Evolutionary conservation across 768 basidiomycete genomes (phyloP), one percentile per base, ranked within the genome.

Genomic region (Dendrothele bispora): DNA sequence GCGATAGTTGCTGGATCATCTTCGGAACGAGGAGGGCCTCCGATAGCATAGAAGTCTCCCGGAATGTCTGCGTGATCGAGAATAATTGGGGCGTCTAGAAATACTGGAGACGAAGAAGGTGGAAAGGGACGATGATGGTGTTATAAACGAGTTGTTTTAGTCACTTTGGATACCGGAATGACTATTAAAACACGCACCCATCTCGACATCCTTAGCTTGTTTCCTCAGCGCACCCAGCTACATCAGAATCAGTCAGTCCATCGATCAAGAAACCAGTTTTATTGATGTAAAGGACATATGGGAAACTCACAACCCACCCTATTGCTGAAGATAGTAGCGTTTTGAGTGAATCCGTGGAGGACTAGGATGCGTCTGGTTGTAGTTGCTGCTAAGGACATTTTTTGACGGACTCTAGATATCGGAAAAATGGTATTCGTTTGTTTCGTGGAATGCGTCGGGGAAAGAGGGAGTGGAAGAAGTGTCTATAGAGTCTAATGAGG

Each of bases 291-390:
- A 34, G 44, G 11, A 21, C 48, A 38, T 49, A 21, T 25, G 21
- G 14, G 20, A 25, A 32, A 32, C 10, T 42, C 37, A 25, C 25
- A 39, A 51, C 79, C 64, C 50, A 88, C 88, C 57, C 85, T 74
- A 69, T 86, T 89, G 63, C 77, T 84, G 62, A 88, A 85, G 47
- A 87, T 77, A 22, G 51, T 68, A 7, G 77, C 85, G 55, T 86
- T 91, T 63, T 90, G 88, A 8, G 85, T 76, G 56, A 80, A 84
- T n/a, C 87, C n/a, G n/a, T n/a, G n/a, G n/a, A n/a, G n/a, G n/a
- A n/a, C n/a, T n/a, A n/a, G n/a, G n/a, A n/a, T n/a, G n/a, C n/a
- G n/a, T n/a, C n/a, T n/a, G n/a, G n/a, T n/a, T n/a, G n/a, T n/a
- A n/a, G n/a, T n/a, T n/a, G n/a, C n/a, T n/a, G n/a, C n/a, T n/a